Evolutionary conservation across 148 eudicot species (phyloP).

Genomic region (Rhododendron henanense): DNA sequence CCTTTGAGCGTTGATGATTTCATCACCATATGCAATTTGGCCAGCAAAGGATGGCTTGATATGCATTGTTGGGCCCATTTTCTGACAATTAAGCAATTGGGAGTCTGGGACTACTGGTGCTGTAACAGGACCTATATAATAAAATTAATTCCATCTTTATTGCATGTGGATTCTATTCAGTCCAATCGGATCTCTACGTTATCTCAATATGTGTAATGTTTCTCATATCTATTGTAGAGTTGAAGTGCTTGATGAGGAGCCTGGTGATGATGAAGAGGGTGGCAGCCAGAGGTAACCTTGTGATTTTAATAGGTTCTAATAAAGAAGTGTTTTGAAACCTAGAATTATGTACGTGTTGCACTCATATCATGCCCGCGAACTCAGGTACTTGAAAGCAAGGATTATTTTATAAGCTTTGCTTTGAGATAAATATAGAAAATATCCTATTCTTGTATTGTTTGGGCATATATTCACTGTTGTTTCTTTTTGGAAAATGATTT

Average conservation of each 20-base stretch:
- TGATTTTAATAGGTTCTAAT: neutral
- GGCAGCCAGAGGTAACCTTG: slow-evolving; percentile 72
- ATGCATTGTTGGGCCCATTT: neutral
- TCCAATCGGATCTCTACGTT: neutral
- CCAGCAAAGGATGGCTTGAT: neutral
- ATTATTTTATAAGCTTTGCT: neutral
- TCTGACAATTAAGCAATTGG: neutral
- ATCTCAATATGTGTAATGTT: neutral
- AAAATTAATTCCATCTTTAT: neutral
- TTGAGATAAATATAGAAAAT: neutral
- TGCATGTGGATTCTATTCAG: neutral
- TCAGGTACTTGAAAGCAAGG: neutral
- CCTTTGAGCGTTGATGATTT: neutral
- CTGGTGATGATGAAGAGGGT: slow-evolving; percentile 91
- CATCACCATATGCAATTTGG: neutral
- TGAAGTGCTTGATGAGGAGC: slow-evolving; percentile 21
- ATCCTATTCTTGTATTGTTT: neutral
- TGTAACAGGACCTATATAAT: neutral
- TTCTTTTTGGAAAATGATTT: neutral
- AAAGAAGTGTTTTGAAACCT: neutral
- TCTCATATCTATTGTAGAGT: neutral
- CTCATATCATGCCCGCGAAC: neutral
- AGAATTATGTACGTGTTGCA: neutral
- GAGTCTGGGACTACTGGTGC: neutral
- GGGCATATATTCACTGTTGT: neutral